phyloP scores from a whole-genome alignment of 345 rosid species.

The Arabis hirsuta region DNA sequence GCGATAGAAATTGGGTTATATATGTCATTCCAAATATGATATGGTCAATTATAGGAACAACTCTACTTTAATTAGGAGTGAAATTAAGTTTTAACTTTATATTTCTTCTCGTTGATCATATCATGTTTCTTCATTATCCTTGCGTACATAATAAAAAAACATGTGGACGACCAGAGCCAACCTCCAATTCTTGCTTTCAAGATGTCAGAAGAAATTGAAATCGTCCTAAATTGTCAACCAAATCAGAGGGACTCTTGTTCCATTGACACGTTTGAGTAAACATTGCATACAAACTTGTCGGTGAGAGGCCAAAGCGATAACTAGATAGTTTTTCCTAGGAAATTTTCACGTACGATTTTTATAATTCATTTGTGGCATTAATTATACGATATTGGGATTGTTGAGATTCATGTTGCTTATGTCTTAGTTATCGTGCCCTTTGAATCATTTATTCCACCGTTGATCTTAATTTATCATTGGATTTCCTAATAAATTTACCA shows the following conservation, averaged over 20 bases:
- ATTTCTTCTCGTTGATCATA: neutral
- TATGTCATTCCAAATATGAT: too few relatives aligned
- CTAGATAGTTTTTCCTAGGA: neutral
- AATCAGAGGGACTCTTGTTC: conserved; percentile 31
- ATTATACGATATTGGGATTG: conserved; percentile 19
- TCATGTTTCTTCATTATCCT: conserved; percentile 4
- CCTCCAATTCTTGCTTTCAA: conserved; percentile 15
- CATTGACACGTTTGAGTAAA: neutral
- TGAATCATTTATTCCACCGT: neutral
- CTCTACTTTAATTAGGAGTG: too few relatives aligned
- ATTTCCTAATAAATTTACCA: neutral
- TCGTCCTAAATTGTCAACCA: conserved; percentile 29
- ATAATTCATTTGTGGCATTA: conserved; percentile 11
- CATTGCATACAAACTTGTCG: conserved; percentile 30
- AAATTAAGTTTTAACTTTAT: neutral
- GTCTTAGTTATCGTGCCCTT: conserved; percentile 2
- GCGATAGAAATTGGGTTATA: too few relatives aligned
- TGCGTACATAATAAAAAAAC: conserved; percentile 16
- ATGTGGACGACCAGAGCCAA: conserved; percentile 33
- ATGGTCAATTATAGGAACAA: too few relatives aligned
- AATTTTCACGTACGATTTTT: neutral
- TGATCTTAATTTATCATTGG: conserved; percentile 3
- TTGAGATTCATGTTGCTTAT: conserved; percentile 3
- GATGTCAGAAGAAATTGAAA: conserved; percentile 28
- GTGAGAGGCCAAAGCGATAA: conserved; percentile 12